Evolutionary conservation across 495 filamentous ascomycete genomes (phyloP), one percentile per base, ranked within the genome.

Genomic region (Astrocystis sublimbata): DNA sequence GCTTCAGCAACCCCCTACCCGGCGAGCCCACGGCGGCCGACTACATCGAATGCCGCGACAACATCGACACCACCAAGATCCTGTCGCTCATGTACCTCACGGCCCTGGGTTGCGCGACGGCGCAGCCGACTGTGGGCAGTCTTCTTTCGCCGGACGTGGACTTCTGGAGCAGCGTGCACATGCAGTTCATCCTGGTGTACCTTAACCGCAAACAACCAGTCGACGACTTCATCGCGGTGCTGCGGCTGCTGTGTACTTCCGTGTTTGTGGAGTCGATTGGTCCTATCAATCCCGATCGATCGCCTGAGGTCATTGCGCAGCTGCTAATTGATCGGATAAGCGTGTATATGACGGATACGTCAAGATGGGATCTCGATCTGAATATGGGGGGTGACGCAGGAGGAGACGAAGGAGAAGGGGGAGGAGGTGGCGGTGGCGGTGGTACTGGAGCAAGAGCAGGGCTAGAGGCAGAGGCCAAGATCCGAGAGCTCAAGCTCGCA

Each of bases 101-200:
- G 5, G 75, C 76, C 0, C 41, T 79, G 8, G 78, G 73, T 2
- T 81, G 78, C 43, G 52, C 73, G 6, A 67, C 69, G 5, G 62
- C 66, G 15, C 50, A 64, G 5, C 63, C 68, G 1, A 57, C 65
- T 15, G 63, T 36, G 9, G 65, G 65, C 47, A 61, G 62, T 31
- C 36, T 64, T 5, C 51, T 54, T 1, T 65, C 70, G 1, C 72
- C 75, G 15, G 72, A 68, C 4, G 55, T 65, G 4, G 69, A 74
- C 33, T 80, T 81, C 54, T 82, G 79, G 79, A 70, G 68, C 52
- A 68, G 68, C 23, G 74, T 82, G 13, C 74, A 79, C n/a, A 66
- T 78, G 4, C 74, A 81, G n/a, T 80, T 81, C 52, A 71, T 80
- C 17, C 68, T 79, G 46, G 53, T 75, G 42, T 73, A 79, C 56